Evolutionary conservation across 495 filamentous ascomycete species (phyloP).

Genomic region (Aspergillus kassunensis): DNA sequence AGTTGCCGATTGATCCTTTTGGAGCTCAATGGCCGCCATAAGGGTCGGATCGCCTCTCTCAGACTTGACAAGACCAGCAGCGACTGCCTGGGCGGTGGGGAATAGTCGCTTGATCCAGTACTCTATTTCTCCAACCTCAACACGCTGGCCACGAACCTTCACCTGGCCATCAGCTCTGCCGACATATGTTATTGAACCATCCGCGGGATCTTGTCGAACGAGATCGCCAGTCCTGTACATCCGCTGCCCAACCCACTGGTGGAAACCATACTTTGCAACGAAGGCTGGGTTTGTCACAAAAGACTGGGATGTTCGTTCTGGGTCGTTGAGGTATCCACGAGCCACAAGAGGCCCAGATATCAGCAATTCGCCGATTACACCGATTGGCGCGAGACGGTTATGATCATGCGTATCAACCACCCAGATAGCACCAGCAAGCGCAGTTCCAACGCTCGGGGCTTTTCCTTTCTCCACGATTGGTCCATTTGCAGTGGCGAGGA

Average conservation of each 20-base stretch:
- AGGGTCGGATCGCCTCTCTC: background rate
- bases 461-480: constrained; percentile 3
- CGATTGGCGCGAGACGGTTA: constrained; percentile 46
- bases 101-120: constrained; percentile 17
- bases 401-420: constrained; percentile 60
- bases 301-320: constrained; percentile 45
- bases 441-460: constrained; percentile 1
- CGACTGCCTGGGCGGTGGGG: constrained; percentile 4
- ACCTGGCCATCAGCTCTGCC: constrained; percentile 37
- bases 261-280: constrained; percentile 46
- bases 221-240: constrained; percentile 31
- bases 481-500: background rate
- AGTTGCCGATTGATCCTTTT: background rate
- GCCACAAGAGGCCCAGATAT: constrained; percentile 70
- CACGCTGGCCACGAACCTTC: constrained; percentile 43
- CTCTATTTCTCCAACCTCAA: constrained; percentile 41
- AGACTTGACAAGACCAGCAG: background rate
- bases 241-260: constrained; percentile 7
- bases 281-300: constrained; percentile 41
- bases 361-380: constrained; percentile 66
- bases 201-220: constrained; percentile 26
- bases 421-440: constrained; percentile 32
- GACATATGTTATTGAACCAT: constrained; percentile 10
- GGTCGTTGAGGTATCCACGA: constrained; percentile 63
- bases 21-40: background rate